Percentiles rank a stretch among this genome's conserved stretches.
phyloP scores from a whole-genome alignment of 78 protist species.

The Chrysochromulina tobinii region DNA sequence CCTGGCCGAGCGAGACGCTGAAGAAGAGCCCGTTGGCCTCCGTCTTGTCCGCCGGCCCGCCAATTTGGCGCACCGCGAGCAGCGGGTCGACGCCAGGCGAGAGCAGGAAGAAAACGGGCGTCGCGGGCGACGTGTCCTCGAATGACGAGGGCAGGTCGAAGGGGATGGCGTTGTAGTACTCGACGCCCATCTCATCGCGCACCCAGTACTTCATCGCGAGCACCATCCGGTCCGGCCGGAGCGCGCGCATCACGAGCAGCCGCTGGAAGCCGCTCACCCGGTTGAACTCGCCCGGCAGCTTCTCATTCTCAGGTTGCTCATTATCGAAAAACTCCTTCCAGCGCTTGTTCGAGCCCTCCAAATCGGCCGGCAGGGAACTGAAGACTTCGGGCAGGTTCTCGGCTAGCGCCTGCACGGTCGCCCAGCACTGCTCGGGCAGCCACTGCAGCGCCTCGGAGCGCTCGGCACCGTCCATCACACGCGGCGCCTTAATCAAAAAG shows the following conservation, averaged over 20 bases:
- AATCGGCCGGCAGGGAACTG: constrained; percentile 54
- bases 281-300: constrained; percentile 84
- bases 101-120: constrained; percentile 85
- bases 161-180: neutral
- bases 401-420: constrained; percentile 38
- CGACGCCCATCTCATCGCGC: constrained; percentile 17
- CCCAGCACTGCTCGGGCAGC: constrained; percentile 66
- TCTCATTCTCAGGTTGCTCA: constrained; percentile 74
- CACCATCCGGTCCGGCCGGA: constrained; percentile 86
- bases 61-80: constrained; percentile 65
- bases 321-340: constrained; percentile 75
- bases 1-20: constrained; percentile 84
- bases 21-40: neutral
- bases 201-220: constrained; percentile 64
- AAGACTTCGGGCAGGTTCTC: constrained; percentile 58
- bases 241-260: constrained; percentile 63
- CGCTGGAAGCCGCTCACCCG: constrained; percentile 43
- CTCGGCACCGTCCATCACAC: neutral
- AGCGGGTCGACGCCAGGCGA: constrained; percentile 88
- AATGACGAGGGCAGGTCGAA: constrained; percentile 18
- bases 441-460: constrained; percentile 32
- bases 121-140: constrained; percentile 45
- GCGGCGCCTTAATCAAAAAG: constrained; percentile 75
- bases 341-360: constrained; percentile 69
- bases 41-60: neutral